Evolutionary conservation across 495 filamentous ascomycete genomes (phyloP), one percentile per base, ranked within the genome.

Genomic region (Poronia punctata): DNA sequence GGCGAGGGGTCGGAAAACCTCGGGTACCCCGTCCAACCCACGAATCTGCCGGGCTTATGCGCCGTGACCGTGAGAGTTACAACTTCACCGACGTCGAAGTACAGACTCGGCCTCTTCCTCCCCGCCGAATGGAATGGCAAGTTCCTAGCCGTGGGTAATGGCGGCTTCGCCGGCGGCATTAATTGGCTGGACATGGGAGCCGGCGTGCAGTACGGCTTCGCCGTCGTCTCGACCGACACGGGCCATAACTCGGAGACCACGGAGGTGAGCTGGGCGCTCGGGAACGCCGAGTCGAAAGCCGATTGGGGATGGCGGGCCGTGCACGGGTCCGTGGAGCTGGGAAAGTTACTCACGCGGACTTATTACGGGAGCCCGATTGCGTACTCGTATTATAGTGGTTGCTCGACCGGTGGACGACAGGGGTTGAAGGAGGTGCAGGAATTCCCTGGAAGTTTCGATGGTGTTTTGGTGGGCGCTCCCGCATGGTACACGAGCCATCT

Each of bases 381-480:
- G 14, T 66, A 68, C 37, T 57, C 50, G 17, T 76, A 74, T 46
- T 74, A 68, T 47, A 38, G 43, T 16, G 43, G 43, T 5, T 81
- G 75, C 57, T n/a, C 73, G 0, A 73, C 68, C 3, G 76, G 76
- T 23, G 77, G 77, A 2, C 58, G 72, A 0, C 73, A 78, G 50
- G 75, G 75, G 4, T 45, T 78, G 3, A 68, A 67, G 24, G 61
- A 67, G 7, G 59, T 66, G 6, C 60, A 78, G 44, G 49, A 55
- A 38, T 76, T 62, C 21, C 72, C 74, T 3, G 61, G 67, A 2
- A 68, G 69, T 45, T 77, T 83, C 42, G 80, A 87, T 54, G 83
- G 83, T 21, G 72, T 83, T 3, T 57, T 86, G 7, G 72, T 75
- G 14, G 80, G 79, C 3, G 68, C 77, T 7, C 74, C 69, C 25